These are phyloP conservation scores for Camptophora hylomeconis DNA, from an alignment of 2,329 filamentous ascomycete genomes.

Conservation along the genomic window DNA sequence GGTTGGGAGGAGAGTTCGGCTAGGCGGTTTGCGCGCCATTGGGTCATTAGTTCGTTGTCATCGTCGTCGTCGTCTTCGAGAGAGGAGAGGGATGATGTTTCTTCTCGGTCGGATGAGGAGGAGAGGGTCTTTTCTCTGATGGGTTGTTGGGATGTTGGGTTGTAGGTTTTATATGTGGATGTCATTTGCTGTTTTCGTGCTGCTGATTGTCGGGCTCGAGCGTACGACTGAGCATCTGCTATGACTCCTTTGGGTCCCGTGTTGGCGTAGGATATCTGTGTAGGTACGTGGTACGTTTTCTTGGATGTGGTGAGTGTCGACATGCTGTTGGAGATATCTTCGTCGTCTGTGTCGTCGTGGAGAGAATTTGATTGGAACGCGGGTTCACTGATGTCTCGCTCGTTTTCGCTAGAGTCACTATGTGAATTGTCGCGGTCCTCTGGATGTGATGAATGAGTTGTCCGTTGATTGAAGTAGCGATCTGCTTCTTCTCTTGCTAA, in stretches of 20 bases:
- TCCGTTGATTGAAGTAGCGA: constrained; percentile 26
- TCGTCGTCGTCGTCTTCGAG: constrained; percentile 21
- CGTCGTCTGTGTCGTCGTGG: constrained; percentile 24
- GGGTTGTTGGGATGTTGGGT: constrained; percentile 4
- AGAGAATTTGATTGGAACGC: constrained; percentile 18
- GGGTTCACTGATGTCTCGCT: constrained; percentile 8
- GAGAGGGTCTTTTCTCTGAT: constrained; percentile 6
- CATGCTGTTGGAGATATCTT: constrained; percentile 20
- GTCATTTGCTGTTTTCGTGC: constrained; percentile 33
- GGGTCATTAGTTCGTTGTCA: constrained; percentile 47
- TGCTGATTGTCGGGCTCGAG: constrained; percentile 34
- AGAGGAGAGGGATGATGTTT: constrained; percentile 9
- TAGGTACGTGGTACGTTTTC: constrained; percentile 30
- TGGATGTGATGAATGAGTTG: constrained; percentile 26
- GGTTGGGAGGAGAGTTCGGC: constrained; percentile 58
- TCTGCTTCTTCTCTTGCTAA: constrained; percentile 35
- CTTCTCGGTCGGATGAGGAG: constrained; percentile 8
- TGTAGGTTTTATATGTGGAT: constrained; percentile 24
- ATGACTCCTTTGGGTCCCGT: constrained; percentile 40
- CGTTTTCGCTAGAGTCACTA: constrained; percentile 10
- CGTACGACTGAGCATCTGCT: constrained; percentile 36
- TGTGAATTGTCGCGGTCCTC: constrained; percentile 25
- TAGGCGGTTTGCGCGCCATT: constrained; percentile 73
- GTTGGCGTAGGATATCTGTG: constrained; percentile 34
- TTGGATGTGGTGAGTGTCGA: constrained; percentile 21